These are phyloP conservation scores for Russula sp. DNA, from an alignment of 768 basidiomycete genomes.

Conservation along the genomic window DNA sequence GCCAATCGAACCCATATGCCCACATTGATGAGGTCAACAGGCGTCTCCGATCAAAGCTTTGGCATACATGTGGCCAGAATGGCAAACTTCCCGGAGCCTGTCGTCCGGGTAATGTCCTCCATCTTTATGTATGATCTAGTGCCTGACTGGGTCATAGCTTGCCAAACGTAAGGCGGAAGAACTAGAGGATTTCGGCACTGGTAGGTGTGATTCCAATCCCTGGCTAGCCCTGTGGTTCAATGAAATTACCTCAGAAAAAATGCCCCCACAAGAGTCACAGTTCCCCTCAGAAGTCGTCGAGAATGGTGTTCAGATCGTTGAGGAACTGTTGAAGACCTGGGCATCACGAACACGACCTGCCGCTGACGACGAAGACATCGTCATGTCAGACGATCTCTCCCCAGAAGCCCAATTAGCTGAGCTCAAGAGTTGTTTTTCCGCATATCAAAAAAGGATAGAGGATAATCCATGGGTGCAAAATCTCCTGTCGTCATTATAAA, in stretches of 20 bases:
- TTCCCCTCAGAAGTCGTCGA: constrained; percentile 57
- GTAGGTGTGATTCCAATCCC: constrained; percentile 25
- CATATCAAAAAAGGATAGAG: constrained; percentile 64
- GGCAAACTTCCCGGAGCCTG: constrained; percentile 96
- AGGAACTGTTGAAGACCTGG: constrained; percentile 72
- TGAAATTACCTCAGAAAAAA: constrained; percentile 21
- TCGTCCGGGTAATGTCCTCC: constrained; percentile 58
- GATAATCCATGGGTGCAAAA: constrained; percentile 71
- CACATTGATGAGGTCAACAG: constrained; percentile 32
- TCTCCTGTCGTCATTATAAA: constrained; percentile 40
- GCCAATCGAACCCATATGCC: neutral
- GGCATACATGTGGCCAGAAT: constrained; percentile 96
- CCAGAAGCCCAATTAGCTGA: constrained; percentile 34
- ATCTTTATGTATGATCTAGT: neutral
- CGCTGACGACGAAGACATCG: constrained; percentile 37
- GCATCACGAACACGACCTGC: constrained; percentile 30
- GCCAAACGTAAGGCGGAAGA: constrained; percentile 92
- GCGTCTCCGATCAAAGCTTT: constrained; percentile 93
- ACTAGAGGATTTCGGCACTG: constrained; percentile 72
- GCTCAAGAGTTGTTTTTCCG: constrained; percentile 55
- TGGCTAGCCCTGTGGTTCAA: neutral
- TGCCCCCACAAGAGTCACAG: constrained; percentile 32
- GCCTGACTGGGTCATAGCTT: constrained; percentile 39
- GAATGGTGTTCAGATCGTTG: constrained; percentile 73
- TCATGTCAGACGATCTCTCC: constrained; percentile 40